These are phyloP conservation scores for Gynostemma pentaphyllum DNA, from an alignment of 306 rosid species.

Conservation along the genomic window DNA sequence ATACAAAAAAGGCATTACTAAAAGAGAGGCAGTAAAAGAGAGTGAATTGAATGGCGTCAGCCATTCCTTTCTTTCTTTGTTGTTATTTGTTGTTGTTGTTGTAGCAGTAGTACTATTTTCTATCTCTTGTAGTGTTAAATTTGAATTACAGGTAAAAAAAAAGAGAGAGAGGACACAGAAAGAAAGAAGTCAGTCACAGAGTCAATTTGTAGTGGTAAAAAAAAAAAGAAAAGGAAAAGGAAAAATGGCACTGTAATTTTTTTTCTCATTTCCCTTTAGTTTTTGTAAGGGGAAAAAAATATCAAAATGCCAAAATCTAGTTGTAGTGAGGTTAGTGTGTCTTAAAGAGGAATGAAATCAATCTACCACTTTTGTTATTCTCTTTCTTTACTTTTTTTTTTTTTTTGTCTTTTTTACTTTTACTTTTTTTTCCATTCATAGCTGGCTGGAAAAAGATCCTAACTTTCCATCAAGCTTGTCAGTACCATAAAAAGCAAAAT, in stretches of 20 bases:
- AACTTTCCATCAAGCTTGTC: no score
- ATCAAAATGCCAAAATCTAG: neutral
- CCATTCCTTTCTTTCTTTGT: conserved; percentile 27
- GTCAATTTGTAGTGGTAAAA: conserved; percentile 30
- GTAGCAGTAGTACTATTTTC: conserved; percentile 31
- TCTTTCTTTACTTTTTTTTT: neutral
- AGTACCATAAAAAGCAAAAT: no score
- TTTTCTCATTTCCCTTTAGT: neutral
- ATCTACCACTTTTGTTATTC: neutral
- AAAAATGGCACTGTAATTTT: conserved; percentile 33
- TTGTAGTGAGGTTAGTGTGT: neutral
- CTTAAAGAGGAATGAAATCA: neutral
- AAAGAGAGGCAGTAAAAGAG: conserved; percentile 45
- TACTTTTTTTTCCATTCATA: no score
- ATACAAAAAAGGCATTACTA: conserved; percentile 70
- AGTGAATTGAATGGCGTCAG: conserved; percentile 74
- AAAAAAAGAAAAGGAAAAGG: neutral
- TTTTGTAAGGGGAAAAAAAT: neutral
- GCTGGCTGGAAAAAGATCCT: no score
- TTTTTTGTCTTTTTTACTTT: no score
- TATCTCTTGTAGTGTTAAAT: conserved; percentile 38
- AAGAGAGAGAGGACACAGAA: conserved; percentile 11
- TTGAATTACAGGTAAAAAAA: conserved; percentile 58
- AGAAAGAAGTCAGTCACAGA: conserved; percentile 19
- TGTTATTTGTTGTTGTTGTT: conserved; percentile 23